Percentiles rank a stretch among this genome's conserved stretches.
phyloP scores from a whole-genome alignment of 768 basidiomycete genomes.

The Suillus brevipes region DNA sequence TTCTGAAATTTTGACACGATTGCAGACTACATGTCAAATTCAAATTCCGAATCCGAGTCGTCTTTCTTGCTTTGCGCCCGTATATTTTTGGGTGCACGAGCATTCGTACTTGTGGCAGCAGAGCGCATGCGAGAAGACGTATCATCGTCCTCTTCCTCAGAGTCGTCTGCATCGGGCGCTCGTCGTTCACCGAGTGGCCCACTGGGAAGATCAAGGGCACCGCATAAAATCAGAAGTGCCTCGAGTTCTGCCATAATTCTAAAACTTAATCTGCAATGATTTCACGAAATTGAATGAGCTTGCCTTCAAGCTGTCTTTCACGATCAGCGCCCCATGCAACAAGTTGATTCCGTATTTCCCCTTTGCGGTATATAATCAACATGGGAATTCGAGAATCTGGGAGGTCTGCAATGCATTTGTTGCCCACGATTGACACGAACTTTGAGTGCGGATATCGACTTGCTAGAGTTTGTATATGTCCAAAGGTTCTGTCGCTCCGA shows the following conservation, averaged over 20 bases:
- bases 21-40: constrained; percentile 60
- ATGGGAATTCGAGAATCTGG: constrained; percentile 91
- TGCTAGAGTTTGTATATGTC: constrained; percentile 72
- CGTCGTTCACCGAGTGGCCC: constrained; percentile 30
- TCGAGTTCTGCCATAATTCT: constrained; percentile 57
- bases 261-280: background rate
- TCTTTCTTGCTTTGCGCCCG: constrained; percentile 50
- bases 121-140: constrained; percentile 58
- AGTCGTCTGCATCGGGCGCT: constrained; percentile 39
- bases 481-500: constrained; percentile 72
- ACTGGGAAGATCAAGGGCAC: constrained; percentile 59
- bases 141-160: constrained; percentile 50
- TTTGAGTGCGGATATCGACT: constrained; percentile 87
- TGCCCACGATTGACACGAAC: constrained; percentile 92
- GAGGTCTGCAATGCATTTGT: constrained; percentile 95
- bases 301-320: constrained; percentile 79
- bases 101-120: constrained; percentile 56
- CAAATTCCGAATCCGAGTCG: constrained; percentile 79
- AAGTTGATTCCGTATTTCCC: constrained; percentile 86
- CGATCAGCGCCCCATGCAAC: constrained; percentile 81
- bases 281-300: constrained; percentile 16
- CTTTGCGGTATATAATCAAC: constrained; percentile 88
- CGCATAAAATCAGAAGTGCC: constrained; percentile 61
- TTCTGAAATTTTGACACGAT: background rate
- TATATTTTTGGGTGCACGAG: constrained; percentile 53